These are phyloP conservation scores for Candida endomychidarum DNA, from an alignment of 805 yeast genomes.

Conservation along the genomic window DNA sequence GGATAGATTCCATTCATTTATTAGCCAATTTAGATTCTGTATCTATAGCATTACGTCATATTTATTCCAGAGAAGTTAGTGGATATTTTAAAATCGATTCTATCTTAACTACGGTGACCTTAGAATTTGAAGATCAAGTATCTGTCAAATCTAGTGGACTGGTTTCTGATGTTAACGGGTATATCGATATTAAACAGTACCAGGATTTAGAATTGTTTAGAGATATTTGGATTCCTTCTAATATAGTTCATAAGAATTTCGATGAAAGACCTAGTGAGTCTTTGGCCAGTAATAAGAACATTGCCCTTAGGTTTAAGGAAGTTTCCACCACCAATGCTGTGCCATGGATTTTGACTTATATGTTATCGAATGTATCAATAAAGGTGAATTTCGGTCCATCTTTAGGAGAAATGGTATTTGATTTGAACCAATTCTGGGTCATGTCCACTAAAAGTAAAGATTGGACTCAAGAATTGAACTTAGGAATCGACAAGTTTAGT, in stretches of 20 bases:
- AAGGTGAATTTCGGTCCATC: slow-evolving; percentile 81
- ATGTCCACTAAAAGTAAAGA: slow-evolving; percentile 62
- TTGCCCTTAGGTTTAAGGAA: slow-evolving; percentile 50
- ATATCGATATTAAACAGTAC: slow-evolving; percentile 75
- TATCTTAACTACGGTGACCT: slow-evolving; percentile 47
- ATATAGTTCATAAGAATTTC: neutral
- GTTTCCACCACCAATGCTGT: slow-evolving; percentile 64
- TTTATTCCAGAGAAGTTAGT: slow-evolving; percentile 86
- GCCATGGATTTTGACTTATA: slow-evolving; percentile 70
- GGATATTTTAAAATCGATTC: slow-evolving; percentile 57
- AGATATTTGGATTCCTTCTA: slow-evolving; percentile 72
- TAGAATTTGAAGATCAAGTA: slow-evolving; percentile 42
- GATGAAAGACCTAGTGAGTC: neutral
- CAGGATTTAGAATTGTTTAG: slow-evolving; percentile 82
- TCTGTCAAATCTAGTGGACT: slow-evolving; percentile 51
- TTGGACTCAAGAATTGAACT: slow-evolving; percentile 68
- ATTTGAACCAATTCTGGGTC: slow-evolving; percentile 63
- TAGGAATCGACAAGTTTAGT: slow-evolving; percentile 54
- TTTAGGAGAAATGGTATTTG: slow-evolving; percentile 62
- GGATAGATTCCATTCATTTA: slow-evolving; percentile 42
- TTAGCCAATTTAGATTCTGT: slow-evolving; percentile 54
- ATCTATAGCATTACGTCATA: slow-evolving; percentile 78
- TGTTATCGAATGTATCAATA: slow-evolving; percentile 51
- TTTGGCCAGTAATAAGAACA: slow-evolving; percentile 31
- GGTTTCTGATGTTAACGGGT: slow-evolving; percentile 56